Evolutionary conservation across 208 protist genomes (phyloP).

Genomic region (Wallacemonas rigidus): DNA sequence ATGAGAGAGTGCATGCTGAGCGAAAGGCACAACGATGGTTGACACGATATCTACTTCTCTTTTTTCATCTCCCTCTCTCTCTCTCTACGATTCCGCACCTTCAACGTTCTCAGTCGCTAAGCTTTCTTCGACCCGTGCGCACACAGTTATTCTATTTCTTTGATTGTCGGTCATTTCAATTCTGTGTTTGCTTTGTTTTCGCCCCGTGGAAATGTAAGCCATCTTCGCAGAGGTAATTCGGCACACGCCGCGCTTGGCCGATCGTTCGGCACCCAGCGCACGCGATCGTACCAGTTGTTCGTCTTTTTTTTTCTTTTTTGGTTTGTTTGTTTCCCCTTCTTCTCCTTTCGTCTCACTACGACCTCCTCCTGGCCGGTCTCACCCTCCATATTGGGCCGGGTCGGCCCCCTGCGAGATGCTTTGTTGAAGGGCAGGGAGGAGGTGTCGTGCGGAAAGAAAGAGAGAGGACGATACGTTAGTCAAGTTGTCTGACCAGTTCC

Average conservation of each 20-base stretch:
- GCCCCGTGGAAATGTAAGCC: neutral
- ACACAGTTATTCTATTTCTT: neutral
- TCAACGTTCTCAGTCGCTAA: no score
- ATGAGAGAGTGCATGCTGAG: no score
- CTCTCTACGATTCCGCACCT: neutral
- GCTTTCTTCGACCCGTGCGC: no score
- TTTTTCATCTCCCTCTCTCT: neutral
- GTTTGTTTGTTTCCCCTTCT: neutral
- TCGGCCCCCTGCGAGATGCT: no score
- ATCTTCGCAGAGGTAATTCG: no score
- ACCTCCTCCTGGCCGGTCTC: no score
- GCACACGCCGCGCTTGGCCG: no score
- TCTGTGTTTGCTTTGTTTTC: neutral
- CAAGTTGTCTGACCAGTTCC: neutral
- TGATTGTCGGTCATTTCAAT: neutral
- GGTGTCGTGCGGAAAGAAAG: neutral
- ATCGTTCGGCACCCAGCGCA: no score
- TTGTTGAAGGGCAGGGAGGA: no score
- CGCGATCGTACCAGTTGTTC: neutral
- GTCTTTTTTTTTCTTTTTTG: neutral
- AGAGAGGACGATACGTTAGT: constrained; percentile 2
- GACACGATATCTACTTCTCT: constrained; percentile 12
- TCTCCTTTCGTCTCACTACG: neutral
- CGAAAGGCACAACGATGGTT: neutral
- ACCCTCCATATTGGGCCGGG: no score